Evolutionary conservation across 1,284 basidiomycete genomes (phyloP).

Genomic region (Heterobasidion occidentale): DNA sequence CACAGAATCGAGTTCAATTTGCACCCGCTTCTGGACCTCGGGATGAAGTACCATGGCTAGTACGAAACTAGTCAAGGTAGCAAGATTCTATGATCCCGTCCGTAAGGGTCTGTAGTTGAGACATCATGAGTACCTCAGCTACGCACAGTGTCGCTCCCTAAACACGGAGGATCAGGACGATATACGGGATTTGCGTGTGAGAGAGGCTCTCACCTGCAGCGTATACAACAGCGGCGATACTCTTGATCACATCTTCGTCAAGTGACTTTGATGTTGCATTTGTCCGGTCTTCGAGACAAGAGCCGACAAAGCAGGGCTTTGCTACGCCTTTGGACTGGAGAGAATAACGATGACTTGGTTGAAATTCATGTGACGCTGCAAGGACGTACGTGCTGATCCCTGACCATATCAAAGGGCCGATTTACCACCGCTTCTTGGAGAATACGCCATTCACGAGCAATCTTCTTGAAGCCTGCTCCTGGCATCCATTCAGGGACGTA

Average conservation of each 20-base stretch:
- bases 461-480: slow-evolving; percentile 5
- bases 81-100: slow-evolving; percentile 26
- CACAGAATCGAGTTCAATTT: slow-evolving; percentile 32
- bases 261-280: background rate
- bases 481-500: slow-evolving; percentile 7
- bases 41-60: slow-evolving; percentile 33
- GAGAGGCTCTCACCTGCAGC: background rate
- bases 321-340: background rate
- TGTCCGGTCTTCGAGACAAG: background rate
- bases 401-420: background rate
- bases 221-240: background rate
- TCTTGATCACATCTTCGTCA: background rate
- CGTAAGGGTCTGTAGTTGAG: background rate
- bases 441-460: slow-evolving; percentile 1
- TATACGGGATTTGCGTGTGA: background rate
- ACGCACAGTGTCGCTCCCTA: background rate
- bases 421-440: slow-evolving; percentile 3
- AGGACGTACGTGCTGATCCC: background rate
- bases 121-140: background rate
- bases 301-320: background rate
- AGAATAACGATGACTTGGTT: background rate
- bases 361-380: background rate
- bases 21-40: slow-evolving; percentile 27
- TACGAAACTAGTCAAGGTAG: slow-evolving; percentile 30
- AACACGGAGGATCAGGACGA: background rate